Evolutionary conservation across 768 basidiomycete genomes (phyloP).

Genomic region (Phylloporus sp.): DNA sequence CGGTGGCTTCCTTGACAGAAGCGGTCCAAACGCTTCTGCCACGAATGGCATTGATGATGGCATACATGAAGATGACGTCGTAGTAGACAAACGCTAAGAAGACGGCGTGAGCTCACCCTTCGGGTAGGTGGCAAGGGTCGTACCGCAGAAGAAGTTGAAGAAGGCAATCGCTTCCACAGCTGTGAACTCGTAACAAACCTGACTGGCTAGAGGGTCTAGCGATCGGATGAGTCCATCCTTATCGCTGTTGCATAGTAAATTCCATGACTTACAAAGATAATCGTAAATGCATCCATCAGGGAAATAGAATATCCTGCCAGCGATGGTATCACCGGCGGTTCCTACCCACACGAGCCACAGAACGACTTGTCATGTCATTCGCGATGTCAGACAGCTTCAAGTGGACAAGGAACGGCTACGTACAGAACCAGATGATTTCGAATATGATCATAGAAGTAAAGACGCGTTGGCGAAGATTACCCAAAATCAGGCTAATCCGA

Average conservation of each 20-base stretch:
- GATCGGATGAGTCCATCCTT: background rate
- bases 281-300: slow-evolving; percentile 15
- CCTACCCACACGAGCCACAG: slow-evolving; percentile 24
- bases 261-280: slow-evolving; percentile 7
- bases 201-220: slow-evolving; percentile 9
- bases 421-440: slow-evolving; percentile 26
- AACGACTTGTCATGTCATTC: slow-evolving; percentile 8
- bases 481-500: slow-evolving; percentile 17
- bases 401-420: background rate
- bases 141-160: slow-evolving; percentile 23
- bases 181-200: slow-evolving; percentile 17
- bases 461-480: slow-evolving; percentile 1
- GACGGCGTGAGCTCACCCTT: background rate
- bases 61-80: slow-evolving; percentile 19
- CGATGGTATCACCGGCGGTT: slow-evolving; percentile 11
- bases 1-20: slow-evolving; percentile 21
- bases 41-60: slow-evolving; percentile 18
- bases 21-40: slow-evolving; percentile 23
- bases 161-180: slow-evolving; percentile 21
- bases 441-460: slow-evolving; percentile 24
- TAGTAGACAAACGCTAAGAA: slow-evolving; percentile 24
- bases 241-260: background rate
- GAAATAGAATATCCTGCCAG: slow-evolving; percentile 7
- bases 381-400: background rate
- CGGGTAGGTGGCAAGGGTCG: background rate